phyloP scores from a whole-genome alignment of 148 eudicot genomes.

The Chenopodium suecicum region DNA sequence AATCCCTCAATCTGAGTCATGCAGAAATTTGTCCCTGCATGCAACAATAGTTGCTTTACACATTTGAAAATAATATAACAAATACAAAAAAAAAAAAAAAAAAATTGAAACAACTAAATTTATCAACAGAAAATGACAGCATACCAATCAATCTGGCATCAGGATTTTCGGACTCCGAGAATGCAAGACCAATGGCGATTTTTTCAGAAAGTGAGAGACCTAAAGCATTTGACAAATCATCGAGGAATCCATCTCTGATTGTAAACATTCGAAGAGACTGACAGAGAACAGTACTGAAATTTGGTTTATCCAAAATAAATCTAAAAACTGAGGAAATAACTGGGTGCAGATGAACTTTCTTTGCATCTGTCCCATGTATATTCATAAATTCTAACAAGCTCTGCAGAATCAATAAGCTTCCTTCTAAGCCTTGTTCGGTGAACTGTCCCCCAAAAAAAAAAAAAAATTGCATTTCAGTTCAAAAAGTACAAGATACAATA shows the following conservation, averaged over 20 bases:
- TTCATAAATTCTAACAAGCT: slow-evolving; percentile 66
- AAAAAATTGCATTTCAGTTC: neutral
- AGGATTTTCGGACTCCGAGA: slow-evolving; percentile 67
- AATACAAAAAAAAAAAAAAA: neutral
- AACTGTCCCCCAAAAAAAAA: slow-evolving; percentile 37
- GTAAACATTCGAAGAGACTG: slow-evolving; percentile 51
- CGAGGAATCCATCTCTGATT: slow-evolving; percentile 69
- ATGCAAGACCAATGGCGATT: slow-evolving; percentile 82
- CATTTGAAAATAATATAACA: neutral
- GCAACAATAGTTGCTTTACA: slow-evolving; percentile 9
- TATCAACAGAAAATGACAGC: slow-evolving; percentile 11
- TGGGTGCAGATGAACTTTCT: slow-evolving; percentile 51
- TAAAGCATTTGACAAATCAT: slow-evolving; percentile 57
- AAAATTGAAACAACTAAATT: neutral
- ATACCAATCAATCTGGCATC: slow-evolving; percentile 67
- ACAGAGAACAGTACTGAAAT: slow-evolving; percentile 69
- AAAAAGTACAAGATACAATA: neutral
- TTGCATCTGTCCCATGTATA: slow-evolving; percentile 49
- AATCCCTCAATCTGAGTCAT: slow-evolving; percentile 66
- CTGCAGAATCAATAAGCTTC: slow-evolving; percentile 62
- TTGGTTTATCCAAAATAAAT: slow-evolving; percentile 62
- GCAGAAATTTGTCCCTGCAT: slow-evolving; percentile 82
- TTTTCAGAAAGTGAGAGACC: slow-evolving; percentile 64
- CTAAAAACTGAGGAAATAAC: slow-evolving; percentile 58
- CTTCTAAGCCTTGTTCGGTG: slow-evolving; percentile 56